A percentile compares a stretch with the other conserved stretches of the same genome.
Conservation (phyloP, 805 yeast genomes). For the Candida sakaeoensis region DNA sequence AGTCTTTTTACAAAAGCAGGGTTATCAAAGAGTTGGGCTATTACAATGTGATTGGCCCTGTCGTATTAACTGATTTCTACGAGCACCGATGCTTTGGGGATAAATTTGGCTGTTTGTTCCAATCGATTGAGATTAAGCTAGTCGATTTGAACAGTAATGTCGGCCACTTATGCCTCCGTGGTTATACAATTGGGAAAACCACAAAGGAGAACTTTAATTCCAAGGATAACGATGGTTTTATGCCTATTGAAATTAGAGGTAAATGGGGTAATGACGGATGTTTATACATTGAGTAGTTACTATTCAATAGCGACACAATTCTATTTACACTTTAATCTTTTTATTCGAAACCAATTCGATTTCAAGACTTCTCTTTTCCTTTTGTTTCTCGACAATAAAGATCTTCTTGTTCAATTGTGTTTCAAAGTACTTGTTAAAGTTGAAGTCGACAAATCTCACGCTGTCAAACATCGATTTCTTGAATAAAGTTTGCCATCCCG, state of each 20-base stretch:
- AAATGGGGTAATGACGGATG: conserved; percentile 73
- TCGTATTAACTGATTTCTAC: conserved; percentile 54
- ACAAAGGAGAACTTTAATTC: conserved; percentile 13
- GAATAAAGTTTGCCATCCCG: conserved; percentile 28
- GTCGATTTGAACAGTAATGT: conserved; percentile 31
- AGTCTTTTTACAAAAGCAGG: conserved; percentile 31
- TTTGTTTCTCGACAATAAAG: conserved; percentile 12
- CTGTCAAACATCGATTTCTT: conserved; percentile 18
- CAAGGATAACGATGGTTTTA: conserved; percentile 34
- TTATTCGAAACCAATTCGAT: conserved; percentile 1
- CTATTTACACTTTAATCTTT: conserved; percentile 6
- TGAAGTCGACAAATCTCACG: conserved; percentile 21
- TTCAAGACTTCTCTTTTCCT: background rate
- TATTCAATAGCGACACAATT: too few relatives aligned
- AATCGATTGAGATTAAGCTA: conserved; percentile 58
- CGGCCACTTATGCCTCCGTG: conserved; percentile 57
- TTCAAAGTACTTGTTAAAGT: conserved; percentile 25
- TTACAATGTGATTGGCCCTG: conserved; percentile 51
- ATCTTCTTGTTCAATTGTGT: conserved; percentile 29
- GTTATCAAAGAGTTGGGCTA: conserved; percentile 48
- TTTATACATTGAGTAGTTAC: conserved; percentile 44
- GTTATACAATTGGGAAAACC: conserved; percentile 60
- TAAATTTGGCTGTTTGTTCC: conserved; percentile 56
- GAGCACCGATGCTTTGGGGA: conserved; percentile 54
- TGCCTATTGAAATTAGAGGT: conserved; percentile 46